These are phyloP conservation scores for Lachnellula subtilissima DNA, from an alignment of 2,329 filamentous ascomycete genomes.

Conservation along the genomic window DNA sequence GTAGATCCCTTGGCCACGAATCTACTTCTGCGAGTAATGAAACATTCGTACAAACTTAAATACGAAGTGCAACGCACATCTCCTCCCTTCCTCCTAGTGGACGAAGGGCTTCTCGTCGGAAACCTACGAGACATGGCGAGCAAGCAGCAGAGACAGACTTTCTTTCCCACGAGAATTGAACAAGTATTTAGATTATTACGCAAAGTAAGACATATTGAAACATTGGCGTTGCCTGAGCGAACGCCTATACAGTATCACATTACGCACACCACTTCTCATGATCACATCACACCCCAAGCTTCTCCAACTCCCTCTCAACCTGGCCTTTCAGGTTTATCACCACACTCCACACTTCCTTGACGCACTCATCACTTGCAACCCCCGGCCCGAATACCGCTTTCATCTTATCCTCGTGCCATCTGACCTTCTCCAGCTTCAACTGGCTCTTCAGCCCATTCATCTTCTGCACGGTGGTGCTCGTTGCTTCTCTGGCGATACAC, in stretches of 20 bases:
- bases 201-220: neutral
- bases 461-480: neutral
- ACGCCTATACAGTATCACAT: too few relatives aligned
- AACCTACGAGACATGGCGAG: neutral
- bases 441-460: constrained; percentile 5
- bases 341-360: constrained; percentile 11
- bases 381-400: constrained; percentile 2
- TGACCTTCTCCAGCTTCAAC: constrained; percentile 13
- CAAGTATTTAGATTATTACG: too few relatives aligned
- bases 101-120: neutral
- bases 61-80: neutral
- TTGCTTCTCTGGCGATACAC: neutral
- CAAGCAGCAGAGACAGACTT: too few relatives aligned
- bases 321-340: constrained; percentile 8
- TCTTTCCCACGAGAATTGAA: too few relatives aligned
- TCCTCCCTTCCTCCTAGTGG: neutral
- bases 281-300: neutral
- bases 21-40: too few relatives aligned
- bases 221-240: too few relatives aligned
- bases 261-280: neutral
- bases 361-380: constrained; percentile 2
- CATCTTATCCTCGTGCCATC: constrained; percentile 15
- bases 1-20: neutral
- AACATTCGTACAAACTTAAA: neutral
- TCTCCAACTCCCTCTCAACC: constrained; percentile 6